phyloP scores from a whole-genome alignment of 2,329 filamentous ascomycete species.

The Cordyceps tenuipes region DNA sequence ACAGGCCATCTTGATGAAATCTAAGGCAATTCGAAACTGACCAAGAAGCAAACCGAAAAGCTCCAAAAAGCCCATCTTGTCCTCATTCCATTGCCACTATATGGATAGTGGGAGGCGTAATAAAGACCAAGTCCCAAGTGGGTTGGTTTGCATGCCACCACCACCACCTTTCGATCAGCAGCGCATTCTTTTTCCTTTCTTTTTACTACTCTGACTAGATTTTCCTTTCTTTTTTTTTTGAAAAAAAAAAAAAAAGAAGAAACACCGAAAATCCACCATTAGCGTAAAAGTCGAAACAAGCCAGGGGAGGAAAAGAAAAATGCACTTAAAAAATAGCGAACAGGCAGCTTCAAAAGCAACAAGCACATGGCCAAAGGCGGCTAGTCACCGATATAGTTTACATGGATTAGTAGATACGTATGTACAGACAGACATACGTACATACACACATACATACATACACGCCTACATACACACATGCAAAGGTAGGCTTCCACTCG shows the following conservation, averaged over 20 bases:
- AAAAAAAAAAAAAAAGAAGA: too few relatives aligned
- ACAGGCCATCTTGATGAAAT: not conserved
- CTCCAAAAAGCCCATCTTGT: not conserved
- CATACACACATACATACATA: too few relatives aligned
- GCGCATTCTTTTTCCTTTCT: not conserved
- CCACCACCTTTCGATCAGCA: not conserved
- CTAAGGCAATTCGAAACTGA: not conserved
- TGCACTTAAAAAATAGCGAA: too few relatives aligned
- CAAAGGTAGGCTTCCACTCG: not conserved
- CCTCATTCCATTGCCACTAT: not conserved
- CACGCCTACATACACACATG: too few relatives aligned
- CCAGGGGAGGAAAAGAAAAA: too few relatives aligned
- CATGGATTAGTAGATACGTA: too few relatives aligned
- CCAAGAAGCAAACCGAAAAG: not conserved
- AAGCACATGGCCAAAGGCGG: too few relatives aligned
- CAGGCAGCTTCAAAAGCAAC: too few relatives aligned
- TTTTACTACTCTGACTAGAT: not conserved
- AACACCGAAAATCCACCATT: too few relatives aligned
- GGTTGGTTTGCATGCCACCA: not conserved
- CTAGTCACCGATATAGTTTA: not conserved
- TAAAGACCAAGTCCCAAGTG: not conserved
- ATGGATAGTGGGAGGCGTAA: not conserved
- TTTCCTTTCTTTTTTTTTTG: not conserved
- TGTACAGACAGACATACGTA: too few relatives aligned
- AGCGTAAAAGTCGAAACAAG: too few relatives aligned